Conservation (phyloP, 495 filamentous ascomycete genomes). For the Penicillium simplicissimum region DNA sequence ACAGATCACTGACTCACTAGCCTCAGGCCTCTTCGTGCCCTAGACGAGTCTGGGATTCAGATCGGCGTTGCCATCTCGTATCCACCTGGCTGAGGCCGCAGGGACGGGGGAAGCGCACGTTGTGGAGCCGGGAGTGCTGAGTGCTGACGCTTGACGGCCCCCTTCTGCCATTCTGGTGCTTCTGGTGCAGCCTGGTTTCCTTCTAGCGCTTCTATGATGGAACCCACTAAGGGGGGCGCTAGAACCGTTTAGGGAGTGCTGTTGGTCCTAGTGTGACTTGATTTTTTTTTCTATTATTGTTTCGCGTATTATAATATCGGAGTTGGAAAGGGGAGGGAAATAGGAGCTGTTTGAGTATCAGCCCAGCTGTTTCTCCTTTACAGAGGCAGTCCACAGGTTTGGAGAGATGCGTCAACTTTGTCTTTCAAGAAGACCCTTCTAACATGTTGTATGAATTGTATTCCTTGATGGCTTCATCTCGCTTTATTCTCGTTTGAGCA, state of each 20-base stretch:
- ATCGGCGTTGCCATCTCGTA: slow-evolving; percentile 35
- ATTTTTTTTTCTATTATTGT: background rate
- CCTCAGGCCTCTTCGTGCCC: background rate
- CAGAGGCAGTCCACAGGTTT: too few species aligned
- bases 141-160: too few species aligned
- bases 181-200: slow-evolving; percentile 39
- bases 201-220: slow-evolving; percentile 36
- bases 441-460: too few species aligned
- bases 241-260: background rate
- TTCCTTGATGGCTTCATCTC: too few species aligned
- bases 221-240: slow-evolving; percentile 26
- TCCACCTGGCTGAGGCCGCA: slow-evolving; percentile 32
- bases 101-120: slow-evolving; percentile 38
- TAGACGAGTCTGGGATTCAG: slow-evolving; percentile 29
- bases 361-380: background rate
- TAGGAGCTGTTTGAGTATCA: background rate
- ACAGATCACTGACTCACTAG: background rate
- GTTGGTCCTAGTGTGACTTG: background rate
- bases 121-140: slow-evolving; percentile 40
- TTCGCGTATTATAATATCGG: background rate
- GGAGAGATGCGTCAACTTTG: too few species aligned
- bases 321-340: background rate
- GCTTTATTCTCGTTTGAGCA: too few species aligned
- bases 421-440: too few species aligned
- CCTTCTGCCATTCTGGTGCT: slow-evolving; percentile 37